phyloP scores from a whole-genome alignment of 805 yeast genomes.

The Zygotorulaspora danielsina region DNA sequence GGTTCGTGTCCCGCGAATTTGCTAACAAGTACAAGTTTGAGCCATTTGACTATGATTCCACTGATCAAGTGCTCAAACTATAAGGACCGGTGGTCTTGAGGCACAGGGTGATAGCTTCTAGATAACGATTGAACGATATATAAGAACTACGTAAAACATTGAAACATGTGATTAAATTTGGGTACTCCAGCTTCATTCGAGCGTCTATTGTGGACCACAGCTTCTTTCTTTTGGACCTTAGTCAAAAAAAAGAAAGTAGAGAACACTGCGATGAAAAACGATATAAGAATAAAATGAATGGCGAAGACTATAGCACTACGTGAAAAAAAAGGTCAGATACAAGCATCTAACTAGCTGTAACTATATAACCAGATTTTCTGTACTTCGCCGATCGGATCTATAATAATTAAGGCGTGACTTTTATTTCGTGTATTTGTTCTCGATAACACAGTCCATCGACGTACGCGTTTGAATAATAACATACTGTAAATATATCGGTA shows the following conservation, averaged over 20 bases:
- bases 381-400: background rate
- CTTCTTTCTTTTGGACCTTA: too few relatives aligned
- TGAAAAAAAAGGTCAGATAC: background rate
- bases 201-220: too few relatives aligned
- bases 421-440: too few relatives aligned
- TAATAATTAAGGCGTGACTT: too few relatives aligned
- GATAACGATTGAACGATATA: too few relatives aligned
- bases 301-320: background rate
- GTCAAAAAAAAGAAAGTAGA: constrained; percentile 1
- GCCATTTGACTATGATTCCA: constrained; percentile 54
- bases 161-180: too few relatives aligned
- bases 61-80: constrained; percentile 50
- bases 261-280: background rate
- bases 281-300: background rate
- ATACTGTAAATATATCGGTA: background rate
- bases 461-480: background rate
- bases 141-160: too few relatives aligned
- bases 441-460: too few relatives aligned
- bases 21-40: constrained; percentile 72
- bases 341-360: too few relatives aligned
- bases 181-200: too few relatives aligned
- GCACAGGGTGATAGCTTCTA: too few relatives aligned
- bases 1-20: constrained; percentile 65
- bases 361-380: background rate
- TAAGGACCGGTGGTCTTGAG: too few relatives aligned